Evolutionary conservation across 2,329 filamentous ascomycete species (phyloP), one percentile per base, ranked within the genome.

Genomic region (Aureobasidium sp.): DNA sequence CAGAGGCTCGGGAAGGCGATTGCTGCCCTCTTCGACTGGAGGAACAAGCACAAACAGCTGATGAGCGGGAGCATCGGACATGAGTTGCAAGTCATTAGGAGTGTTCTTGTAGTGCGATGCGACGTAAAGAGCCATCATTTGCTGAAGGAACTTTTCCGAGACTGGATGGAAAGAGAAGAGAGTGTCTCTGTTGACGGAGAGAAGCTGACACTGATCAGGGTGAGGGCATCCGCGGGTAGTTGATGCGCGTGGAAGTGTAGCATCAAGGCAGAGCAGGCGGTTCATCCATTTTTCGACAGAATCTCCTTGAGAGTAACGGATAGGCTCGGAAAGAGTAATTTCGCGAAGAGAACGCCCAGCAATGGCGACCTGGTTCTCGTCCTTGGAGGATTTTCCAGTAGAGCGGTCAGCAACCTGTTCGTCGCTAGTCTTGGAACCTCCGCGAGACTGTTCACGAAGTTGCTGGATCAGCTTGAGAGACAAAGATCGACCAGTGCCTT

Each of bases 81-180:
- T 95, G 54, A 98, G 80, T 68, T 97, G 93, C n/a, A 98, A 78
- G 64, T 98, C 93, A 63, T 98, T 95, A 0, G 93, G 93, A 0
- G 90, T 89, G 71, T 98, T 98, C 71, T 97, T 97, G 77, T 98
- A 96, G 70, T 95, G 90, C 61, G 89, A 95, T 24, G 93, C 90
- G 24, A 98, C 94, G 63, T 97, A 98, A 2, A 98, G 79, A 1
- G 90, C 90, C 71, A 98, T 91, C 89, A 98, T 96, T 63, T 95
- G 90, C 68, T 98, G 93, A 53, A 98, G 73, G 72, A 98, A 97
- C 65, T 90, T 93, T 68, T 98, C 93, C 2, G 93, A 94, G 17
- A 97, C 89, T 2, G 90, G 89, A 64, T 98, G 93, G 75, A 94
- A 98, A 11, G 91, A 97, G 74, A 98, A 98, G 12, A 98, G 80